Evolutionary conservation across 495 filamentous ascomycete species (phyloP).

Genomic region (Penicillium waksmanii): DNA sequence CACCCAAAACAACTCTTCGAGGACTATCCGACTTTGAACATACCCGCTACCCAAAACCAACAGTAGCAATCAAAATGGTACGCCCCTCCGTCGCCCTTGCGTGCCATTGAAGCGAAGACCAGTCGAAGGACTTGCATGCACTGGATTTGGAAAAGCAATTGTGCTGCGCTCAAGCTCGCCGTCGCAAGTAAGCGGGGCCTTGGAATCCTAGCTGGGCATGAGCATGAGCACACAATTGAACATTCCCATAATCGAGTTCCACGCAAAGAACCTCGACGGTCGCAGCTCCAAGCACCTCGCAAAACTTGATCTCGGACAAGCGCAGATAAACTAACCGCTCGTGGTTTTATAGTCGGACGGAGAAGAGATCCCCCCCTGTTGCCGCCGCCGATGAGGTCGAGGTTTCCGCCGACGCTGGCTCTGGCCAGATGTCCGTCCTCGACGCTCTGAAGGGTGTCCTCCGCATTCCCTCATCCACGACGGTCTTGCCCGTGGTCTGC

Average conservation of each 20-base stretch:
- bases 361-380: constrained; percentile 80
- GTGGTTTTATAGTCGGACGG: constrained; percentile 65
- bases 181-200: neutral
- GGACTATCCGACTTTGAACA: constrained; percentile 60
- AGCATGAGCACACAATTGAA: neutral
- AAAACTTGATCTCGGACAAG: neutral
- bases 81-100: constrained; percentile 7
- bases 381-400: constrained; percentile 87
- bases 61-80: constrained; percentile 48
- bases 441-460: constrained; percentile 97
- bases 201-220: neutral
- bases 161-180: constrained; percentile 3
- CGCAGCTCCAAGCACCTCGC: neutral
- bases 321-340: neutral
- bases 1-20: constrained; percentile 58
- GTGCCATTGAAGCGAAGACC: constrained; percentile 4
- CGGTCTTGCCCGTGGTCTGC: constrained; percentile 95
- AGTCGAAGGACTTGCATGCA: constrained; percentile 19
- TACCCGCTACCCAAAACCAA: constrained; percentile 29
- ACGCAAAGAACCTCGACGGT: neutral
- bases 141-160: constrained; percentile 5
- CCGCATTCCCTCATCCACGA: constrained; percentile 99
- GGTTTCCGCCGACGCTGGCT: constrained; percentile 79
- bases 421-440: constrained; percentile 94
- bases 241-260: neutral